Conservation (phyloP, 2,329 filamentous ascomycete species). For the Xylariales sp. region DNA sequence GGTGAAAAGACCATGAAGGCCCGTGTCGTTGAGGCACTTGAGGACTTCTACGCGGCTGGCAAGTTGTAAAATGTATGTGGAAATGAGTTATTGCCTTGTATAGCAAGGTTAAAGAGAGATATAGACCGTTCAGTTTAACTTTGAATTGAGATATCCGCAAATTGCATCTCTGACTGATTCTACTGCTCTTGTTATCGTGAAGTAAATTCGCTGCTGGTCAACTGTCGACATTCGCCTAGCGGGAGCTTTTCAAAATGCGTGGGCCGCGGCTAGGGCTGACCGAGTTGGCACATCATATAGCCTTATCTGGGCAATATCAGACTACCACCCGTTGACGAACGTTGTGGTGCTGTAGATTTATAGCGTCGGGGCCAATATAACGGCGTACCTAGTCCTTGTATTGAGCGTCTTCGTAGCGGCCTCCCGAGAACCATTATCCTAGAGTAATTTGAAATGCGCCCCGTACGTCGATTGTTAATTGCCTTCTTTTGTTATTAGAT, state of each 20-base stretch:
- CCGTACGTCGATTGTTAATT: not conserved
- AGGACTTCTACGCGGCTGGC: constrained; percentile 89
- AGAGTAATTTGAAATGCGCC: not conserved
- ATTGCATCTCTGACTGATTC: not conserved
- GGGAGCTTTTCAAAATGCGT: too few species aligned
- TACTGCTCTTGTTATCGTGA: too few species aligned
- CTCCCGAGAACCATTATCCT: not conserved
- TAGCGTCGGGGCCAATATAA: too few species aligned
- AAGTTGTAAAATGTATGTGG: constrained; percentile 69
- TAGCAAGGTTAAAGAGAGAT: constrained; percentile 3
- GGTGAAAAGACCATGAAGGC: constrained; percentile 96
- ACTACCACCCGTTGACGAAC: too few species aligned
- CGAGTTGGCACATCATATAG: too few species aligned
- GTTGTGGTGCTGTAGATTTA: too few species aligned
- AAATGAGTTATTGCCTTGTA: constrained; percentile 2
- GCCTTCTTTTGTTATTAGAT: not conserved
- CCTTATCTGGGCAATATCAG: too few species aligned
- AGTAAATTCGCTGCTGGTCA: too few species aligned
- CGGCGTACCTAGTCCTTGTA: too few species aligned
- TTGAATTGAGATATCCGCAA: constrained; percentile 3
- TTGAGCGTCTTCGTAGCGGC: not conserved
- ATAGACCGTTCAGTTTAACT: constrained; percentile 16
- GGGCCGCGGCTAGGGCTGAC: too few species aligned
- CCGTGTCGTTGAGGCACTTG: constrained; percentile 82
- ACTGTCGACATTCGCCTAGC: too few species aligned